These are phyloP conservation scores for Athelia psychrophila DNA, from an alignment of 1,284 basidiomycete genomes.

Conservation along the genomic window DNA sequence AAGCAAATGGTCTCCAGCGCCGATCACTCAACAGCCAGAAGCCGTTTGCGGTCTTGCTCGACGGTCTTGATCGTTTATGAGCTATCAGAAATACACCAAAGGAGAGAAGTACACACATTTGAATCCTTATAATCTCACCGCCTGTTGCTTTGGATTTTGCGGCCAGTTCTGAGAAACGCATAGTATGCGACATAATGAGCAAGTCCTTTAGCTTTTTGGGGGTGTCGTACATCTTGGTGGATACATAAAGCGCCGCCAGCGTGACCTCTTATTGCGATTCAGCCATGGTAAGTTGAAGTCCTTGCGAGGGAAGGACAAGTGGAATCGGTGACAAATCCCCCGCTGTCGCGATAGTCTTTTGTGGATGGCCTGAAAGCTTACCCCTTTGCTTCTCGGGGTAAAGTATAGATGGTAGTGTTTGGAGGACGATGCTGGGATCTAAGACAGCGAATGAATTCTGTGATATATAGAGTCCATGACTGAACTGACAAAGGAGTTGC, in stretches of 20 bases:
- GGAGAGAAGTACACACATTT: conserved; percentile 43
- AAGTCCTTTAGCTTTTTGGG: conserved; percentile 96
- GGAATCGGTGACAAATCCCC: conserved; percentile 91
- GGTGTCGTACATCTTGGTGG: conserved; percentile 96
- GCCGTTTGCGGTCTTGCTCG: conserved; percentile 80
- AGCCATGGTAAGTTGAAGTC: conserved; percentile 85
- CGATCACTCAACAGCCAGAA: conserved; percentile 86
- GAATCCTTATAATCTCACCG: conserved; percentile 81
- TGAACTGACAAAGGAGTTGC: no score
- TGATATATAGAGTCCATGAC: conserved; percentile 8
- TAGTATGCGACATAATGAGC: conserved; percentile 76
- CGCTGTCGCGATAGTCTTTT: conserved; percentile 90
- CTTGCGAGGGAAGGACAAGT: conserved; percentile 91
- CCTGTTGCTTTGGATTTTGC: conserved; percentile 74
- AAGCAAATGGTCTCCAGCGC: conserved; percentile 95
- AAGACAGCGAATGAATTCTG: conserved; percentile 31
- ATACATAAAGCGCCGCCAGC: conserved; percentile 86
- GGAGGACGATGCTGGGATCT: conserved; percentile 52
- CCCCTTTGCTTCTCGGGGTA: conserved; percentile 81
- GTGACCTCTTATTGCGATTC: conserved; percentile 74
- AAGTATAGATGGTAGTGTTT: conserved; percentile 86
- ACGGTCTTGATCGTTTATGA: conserved; percentile 54
- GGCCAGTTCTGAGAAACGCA: conserved; percentile 80
- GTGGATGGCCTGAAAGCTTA: conserved; percentile 81
- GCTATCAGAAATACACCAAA: conserved; percentile 1